phyloP scores from a whole-genome alignment of 1,284 basidiomycete genomes.

The Phylloporus sp. region DNA sequence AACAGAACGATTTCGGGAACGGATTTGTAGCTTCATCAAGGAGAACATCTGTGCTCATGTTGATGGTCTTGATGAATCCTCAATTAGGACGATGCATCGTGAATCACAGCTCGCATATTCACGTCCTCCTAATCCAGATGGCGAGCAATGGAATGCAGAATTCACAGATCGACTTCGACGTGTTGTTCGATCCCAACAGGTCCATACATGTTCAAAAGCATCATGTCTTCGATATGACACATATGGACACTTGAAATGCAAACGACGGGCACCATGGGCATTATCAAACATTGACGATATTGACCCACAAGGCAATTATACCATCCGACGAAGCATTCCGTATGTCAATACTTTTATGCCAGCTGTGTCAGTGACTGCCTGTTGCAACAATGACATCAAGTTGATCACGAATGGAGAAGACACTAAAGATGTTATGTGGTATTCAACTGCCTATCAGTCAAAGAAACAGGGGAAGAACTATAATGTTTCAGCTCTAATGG shows the following conservation, averaged over 20 bases:
- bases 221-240: no score
- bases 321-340: background rate
- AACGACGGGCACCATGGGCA: no score
- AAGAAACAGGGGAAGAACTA: slow-evolving; percentile 38
- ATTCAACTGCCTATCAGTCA: slow-evolving; percentile 36
- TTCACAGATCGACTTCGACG: background rate
- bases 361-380: background rate
- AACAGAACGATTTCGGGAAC: background rate
- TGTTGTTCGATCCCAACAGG: no score
- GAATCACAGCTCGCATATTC: slow-evolving; percentile 15
- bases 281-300: background rate
- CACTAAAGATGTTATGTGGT: slow-evolving; percentile 34
- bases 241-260: no score
- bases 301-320: background rate
- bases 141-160: background rate
- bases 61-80: slow-evolving; percentile 11
- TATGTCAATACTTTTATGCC: slow-evolving; percentile 40
- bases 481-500: slow-evolving; percentile 23
- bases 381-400: slow-evolving; percentile 43
- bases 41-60: slow-evolving; percentile 12
- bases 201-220: no score
- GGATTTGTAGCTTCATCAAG: background rate
- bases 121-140: background rate
- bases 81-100: background rate
- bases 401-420: slow-evolving; percentile 37